Evolutionary conservation across 2,329 filamentous ascomycete genomes (phyloP).

Genomic region (Xylariaceae sp.): DNA sequence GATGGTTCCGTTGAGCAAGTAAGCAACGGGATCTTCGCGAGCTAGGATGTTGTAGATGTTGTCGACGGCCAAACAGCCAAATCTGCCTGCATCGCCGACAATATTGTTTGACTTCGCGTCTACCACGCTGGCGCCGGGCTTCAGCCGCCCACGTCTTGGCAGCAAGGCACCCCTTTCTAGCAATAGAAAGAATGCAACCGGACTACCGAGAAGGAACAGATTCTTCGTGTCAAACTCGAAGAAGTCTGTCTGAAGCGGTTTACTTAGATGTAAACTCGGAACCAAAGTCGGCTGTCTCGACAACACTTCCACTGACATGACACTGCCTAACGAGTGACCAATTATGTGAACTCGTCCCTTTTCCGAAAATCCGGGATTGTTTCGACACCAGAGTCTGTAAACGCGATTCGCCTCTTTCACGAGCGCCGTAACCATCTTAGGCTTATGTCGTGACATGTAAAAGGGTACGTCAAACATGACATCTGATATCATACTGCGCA

Average conservation of each 20-base stretch:
- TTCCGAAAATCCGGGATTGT: slow-evolving; percentile 80
- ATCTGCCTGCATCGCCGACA: slow-evolving; percentile 71
- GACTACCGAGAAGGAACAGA: slow-evolving; percentile 84
- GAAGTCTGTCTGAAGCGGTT: slow-evolving; percentile 45
- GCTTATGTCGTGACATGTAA: slow-evolving; percentile 93
- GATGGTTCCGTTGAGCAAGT: slow-evolving; percentile 84
- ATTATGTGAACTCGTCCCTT: slow-evolving; percentile 85
- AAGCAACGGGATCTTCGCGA: slow-evolving; percentile 72
- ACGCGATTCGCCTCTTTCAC: slow-evolving; percentile 89
- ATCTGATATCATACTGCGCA: slow-evolving; percentile 91
- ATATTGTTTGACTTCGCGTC: slow-evolving; percentile 55
- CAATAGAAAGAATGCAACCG: slow-evolving; percentile 86
- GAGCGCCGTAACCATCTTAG: slow-evolving; percentile 87
- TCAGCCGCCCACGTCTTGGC: slow-evolving; percentile 69
- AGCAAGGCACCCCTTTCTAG: slow-evolving; percentile 68
- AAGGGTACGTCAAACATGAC: slow-evolving; percentile 99
- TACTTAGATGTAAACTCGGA: slow-evolving; percentile 44
- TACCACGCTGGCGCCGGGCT: slow-evolving; percentile 65
- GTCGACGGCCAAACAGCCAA: slow-evolving; percentile 88
- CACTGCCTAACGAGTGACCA: slow-evolving; percentile 87
- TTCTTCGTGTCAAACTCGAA: slow-evolving; percentile 93
- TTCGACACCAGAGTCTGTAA: slow-evolving; percentile 90
- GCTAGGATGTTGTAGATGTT: slow-evolving; percentile 93
- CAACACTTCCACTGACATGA: slow-evolving; percentile 89
- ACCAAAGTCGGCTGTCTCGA: slow-evolving; percentile 77